These are phyloP conservation scores for Ilyonectria robusta DNA, from an alignment of 2,329 filamentous ascomycete species.

Conservation along the genomic window DNA sequence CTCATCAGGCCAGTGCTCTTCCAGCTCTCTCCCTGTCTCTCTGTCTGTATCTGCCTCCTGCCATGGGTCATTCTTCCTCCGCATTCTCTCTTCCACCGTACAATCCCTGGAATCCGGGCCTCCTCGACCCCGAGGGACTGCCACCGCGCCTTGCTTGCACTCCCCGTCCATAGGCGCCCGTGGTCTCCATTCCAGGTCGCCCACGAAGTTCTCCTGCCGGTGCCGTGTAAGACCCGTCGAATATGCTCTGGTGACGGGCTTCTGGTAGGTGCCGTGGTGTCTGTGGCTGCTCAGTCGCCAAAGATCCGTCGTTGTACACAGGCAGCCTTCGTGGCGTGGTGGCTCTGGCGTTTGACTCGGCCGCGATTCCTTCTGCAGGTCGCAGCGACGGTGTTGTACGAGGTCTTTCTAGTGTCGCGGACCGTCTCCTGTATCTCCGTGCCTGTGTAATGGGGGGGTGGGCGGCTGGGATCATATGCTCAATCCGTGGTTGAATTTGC, in stretches of 20 bases:
- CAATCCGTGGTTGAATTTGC: background rate
- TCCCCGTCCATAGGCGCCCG: constrained; percentile 15
- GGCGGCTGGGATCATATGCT: background rate
- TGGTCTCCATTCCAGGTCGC: constrained; percentile 15
- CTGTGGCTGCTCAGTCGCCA: constrained; percentile 37
- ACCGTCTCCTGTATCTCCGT: background rate
- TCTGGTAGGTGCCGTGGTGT: constrained; percentile 44
- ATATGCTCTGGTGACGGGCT: constrained; percentile 43
- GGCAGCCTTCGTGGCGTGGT: constrained; percentile 26
- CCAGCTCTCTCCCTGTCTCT: background rate
- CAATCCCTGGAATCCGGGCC: constrained; percentile 61
- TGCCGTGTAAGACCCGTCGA: constrained; percentile 41
- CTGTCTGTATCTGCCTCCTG: background rate
- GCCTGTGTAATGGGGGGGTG: background rate
- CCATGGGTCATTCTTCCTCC: constrained; percentile 50
- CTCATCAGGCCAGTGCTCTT: background rate
- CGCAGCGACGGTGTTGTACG: background rate
- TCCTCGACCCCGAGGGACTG: constrained; percentile 57
- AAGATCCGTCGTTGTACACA: constrained; percentile 41
- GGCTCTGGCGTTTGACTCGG: background rate
- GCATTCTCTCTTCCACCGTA: constrained; percentile 65
- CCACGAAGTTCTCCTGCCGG: constrained; percentile 33
- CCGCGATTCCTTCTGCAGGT: background rate
- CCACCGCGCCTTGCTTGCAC: constrained; percentile 44
- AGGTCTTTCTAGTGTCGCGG: background rate